Evolutionary conservation across 257 asterid species (phyloP).

Genomic region (Solanum etuberosum): DNA sequence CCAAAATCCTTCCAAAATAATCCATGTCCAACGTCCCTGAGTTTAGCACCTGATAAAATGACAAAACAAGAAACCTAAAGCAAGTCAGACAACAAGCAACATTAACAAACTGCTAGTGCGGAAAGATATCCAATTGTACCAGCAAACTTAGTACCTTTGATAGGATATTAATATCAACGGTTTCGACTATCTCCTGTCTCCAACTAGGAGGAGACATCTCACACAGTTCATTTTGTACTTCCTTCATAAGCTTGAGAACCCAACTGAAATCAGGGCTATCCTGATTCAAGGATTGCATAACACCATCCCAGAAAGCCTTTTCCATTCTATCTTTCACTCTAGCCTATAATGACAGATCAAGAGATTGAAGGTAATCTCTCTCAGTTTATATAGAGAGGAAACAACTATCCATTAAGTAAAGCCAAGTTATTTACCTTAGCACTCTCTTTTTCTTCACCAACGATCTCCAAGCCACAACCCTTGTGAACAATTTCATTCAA

Average conservation of each 20-base stretch:
- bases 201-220: constrained; percentile 17
- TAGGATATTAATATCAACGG: constrained; percentile 5
- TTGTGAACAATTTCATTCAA: constrained; percentile 14
- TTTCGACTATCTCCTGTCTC: constrained; percentile 11
- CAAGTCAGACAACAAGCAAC: not conserved
- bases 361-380: not conserved
- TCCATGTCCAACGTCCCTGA: constrained; percentile 9
- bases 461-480: not conserved
- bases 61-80: not conserved
- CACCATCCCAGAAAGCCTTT: constrained; percentile 18
- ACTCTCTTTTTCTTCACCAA: not conserved
- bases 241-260: constrained; percentile 11
- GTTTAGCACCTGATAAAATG: constrained; percentile 2
- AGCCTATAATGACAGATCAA: constrained; percentile 1
- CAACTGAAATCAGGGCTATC: constrained; percentile 6
- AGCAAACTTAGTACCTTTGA: constrained; percentile 5
- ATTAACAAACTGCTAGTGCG: not conserved
- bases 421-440: not conserved
- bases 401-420: not conserved
- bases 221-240: constrained; percentile 10
- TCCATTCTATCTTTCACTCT: constrained; percentile 11
- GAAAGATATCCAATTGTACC: not conserved
- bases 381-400: not conserved
- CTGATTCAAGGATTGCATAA: constrained; percentile 15
- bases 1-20: constrained; percentile 13